Evolutionary conservation across 331 rosid genomes (phyloP).

Genomic region (Cydonia oblonga): DNA sequence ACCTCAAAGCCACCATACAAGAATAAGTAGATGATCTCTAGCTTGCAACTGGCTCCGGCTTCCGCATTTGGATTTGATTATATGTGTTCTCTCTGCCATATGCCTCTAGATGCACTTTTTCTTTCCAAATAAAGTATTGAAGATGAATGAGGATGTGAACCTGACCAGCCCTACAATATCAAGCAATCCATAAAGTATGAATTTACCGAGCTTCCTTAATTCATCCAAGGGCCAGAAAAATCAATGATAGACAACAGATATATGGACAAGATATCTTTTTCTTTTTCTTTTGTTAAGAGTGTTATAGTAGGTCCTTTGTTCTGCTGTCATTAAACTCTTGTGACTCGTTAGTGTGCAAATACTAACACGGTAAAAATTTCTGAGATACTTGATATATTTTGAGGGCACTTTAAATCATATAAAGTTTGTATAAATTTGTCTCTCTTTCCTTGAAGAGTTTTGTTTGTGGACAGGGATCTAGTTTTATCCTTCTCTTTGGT

Average conservation of each 20-base stretch:
- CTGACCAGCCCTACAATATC: background rate
- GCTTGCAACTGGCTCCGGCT: background rate
- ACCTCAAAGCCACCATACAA: background rate
- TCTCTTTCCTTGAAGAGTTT: background rate
- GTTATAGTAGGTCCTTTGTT: no score
- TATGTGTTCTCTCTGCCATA: background rate
- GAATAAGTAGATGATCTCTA: background rate
- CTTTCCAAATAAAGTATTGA: background rate
- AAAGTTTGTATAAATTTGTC: no score
- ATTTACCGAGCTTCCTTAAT: background rate
- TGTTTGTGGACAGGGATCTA: background rate
- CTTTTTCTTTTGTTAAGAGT: no score
- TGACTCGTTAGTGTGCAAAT: no score
- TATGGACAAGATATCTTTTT: background rate
- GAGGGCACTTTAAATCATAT: no score
- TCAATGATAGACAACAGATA: background rate
- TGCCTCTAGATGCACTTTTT: background rate
- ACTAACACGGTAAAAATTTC: no score
- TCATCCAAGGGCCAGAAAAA: background rate
- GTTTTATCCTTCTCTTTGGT: background rate
- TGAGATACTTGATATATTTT: no score
- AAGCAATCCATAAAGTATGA: background rate
- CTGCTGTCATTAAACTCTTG: no score
- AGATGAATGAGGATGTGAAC: background rate
- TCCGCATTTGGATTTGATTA: background rate